These are phyloP conservation scores for Penicillium vulpinum DNA, from an alignment of 2,329 filamentous ascomycete genomes.

Conservation along the genomic window DNA sequence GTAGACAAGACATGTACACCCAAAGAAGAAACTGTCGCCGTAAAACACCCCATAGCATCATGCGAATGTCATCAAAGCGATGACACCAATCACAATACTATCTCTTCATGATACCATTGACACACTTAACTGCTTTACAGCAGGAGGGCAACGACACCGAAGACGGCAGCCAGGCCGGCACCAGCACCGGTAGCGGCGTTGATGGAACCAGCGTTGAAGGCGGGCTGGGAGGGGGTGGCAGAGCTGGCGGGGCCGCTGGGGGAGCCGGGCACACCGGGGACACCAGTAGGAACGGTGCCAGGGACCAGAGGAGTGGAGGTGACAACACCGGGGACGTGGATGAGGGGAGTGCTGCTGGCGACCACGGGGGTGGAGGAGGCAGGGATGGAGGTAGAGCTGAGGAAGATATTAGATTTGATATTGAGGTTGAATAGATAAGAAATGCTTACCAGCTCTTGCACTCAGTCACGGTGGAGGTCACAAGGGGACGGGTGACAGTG, in stretches of 20 bases:
- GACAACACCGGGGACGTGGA: conserved; percentile 13
- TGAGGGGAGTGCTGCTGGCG: conserved; percentile 19
- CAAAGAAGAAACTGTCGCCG: conserved; percentile 1
- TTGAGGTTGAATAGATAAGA: background rate
- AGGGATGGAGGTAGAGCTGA: conserved; percentile 27
- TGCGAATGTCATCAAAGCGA: background rate
- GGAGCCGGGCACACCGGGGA: conserved; percentile 23
- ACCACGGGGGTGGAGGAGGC: conserved; percentile 23
- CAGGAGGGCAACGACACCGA: conserved; percentile 52
- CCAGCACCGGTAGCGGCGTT: conserved; percentile 50
- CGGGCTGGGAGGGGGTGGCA: conserved; percentile 20
- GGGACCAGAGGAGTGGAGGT: conserved; percentile 26
- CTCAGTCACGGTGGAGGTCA: conserved; percentile 54
- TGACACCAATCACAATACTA: background rate
- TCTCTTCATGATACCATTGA: conserved; percentile 5
- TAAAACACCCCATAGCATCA: conserved; percentile 14
- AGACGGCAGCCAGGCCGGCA: conserved; percentile 54
- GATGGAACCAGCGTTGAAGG: conserved; percentile 54
- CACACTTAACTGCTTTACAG: conserved; percentile 36
- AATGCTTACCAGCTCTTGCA: conserved; percentile 43
- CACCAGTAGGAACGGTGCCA: conserved; percentile 13
- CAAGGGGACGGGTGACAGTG: conserved; percentile 58
- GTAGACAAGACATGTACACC: conserved; percentile 9
- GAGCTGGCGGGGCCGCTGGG: conserved; percentile 24
- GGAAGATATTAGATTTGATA: conserved; percentile 9